Percentiles rank a stretch among this genome's conserved stretches.
Evolutionary conservation across 345 rosid genomes (phyloP).

Genomic region (Moricandia arvensis): DNA sequence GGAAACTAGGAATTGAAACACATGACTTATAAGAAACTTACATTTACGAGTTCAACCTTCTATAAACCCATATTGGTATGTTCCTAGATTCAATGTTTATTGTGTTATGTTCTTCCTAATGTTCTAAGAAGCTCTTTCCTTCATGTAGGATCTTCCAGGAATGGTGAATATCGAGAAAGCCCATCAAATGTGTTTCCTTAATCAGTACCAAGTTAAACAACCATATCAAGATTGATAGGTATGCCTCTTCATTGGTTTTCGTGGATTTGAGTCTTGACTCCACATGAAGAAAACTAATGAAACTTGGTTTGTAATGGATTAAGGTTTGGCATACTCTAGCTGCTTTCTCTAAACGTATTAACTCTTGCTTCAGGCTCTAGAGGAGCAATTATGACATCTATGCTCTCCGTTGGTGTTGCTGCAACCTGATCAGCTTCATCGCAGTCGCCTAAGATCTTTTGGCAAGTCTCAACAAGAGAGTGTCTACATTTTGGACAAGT

Average conservation of each 20-base stretch:
- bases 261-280: not conserved
- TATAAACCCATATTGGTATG: not conserved
- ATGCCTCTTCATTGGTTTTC: not conserved
- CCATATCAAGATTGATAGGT: constrained; percentile 4
- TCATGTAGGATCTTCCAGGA: constrained; percentile 71
- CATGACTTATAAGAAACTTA: not conserved
- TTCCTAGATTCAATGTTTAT: not conserved
- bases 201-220: constrained; percentile 22
- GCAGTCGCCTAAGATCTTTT: constrained; percentile 35
- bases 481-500: constrained; percentile 66
- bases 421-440: constrained; percentile 23
- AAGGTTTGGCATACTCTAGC: constrained; percentile 12
- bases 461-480: constrained; percentile 41
- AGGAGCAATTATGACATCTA: constrained; percentile 31
- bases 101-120: constrained; percentile 3
- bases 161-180: constrained; percentile 72
- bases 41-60: not conserved
- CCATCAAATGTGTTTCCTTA: constrained; percentile 31
- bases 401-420: constrained; percentile 29
- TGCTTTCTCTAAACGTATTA: constrained; percentile 29
- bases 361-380: constrained; percentile 43
- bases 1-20: not conserved
- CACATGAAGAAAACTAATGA: not conserved
- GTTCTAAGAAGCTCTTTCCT: not conserved
- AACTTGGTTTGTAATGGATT: not conserved